Evolutionary conservation across 208 protist species (phyloP).

Genomic region (Vickermania ingenoplastis): DNA sequence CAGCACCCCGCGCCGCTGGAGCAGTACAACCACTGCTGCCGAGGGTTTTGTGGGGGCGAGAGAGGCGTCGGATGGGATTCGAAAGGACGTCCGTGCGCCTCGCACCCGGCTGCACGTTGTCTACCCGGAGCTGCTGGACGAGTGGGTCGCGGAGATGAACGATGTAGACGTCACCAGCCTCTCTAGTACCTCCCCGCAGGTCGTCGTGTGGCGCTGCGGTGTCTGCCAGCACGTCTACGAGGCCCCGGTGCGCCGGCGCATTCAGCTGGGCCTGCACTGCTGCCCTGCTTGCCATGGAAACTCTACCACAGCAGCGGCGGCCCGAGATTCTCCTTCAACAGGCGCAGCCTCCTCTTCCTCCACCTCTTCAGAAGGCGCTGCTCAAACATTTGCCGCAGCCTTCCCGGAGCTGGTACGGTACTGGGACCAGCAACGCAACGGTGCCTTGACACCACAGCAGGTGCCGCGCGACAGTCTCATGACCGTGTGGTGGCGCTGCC

Average conservation of each 20-base stretch:
- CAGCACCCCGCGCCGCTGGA: too few species aligned
- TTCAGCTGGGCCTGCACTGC: slow-evolving; percentile 16
- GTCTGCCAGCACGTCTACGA: slow-evolving; percentile 36
- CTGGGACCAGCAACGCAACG: slow-evolving; percentile 53
- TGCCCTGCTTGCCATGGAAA: slow-evolving; percentile 39
- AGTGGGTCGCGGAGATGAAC: slow-evolving; percentile 78
- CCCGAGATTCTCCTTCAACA: too few species aligned
- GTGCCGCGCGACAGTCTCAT: slow-evolving; percentile 35
- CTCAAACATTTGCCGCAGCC: slow-evolving; percentile 22
- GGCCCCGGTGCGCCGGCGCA: slow-evolving; percentile 39
- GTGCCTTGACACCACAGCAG: slow-evolving; percentile 29
- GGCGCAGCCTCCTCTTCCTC: neutral
- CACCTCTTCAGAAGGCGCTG: neutral
- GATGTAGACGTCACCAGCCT: slow-evolving; percentile 49
- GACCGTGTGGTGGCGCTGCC: slow-evolving; percentile 50
- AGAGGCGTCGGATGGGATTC: too few species aligned
- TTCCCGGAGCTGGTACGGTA: slow-evolving; percentile 28
- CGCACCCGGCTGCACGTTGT: slow-evolving; percentile 42
- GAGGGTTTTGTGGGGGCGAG: neutral
- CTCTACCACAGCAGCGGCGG: neutral
- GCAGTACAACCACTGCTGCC: too few species aligned
- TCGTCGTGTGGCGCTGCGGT: slow-evolving; percentile 48
- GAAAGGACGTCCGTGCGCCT: neutral
- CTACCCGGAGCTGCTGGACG: slow-evolving; percentile 62
- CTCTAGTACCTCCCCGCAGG: slow-evolving; percentile 13